Evolutionary conservation across 2,329 filamentous ascomycete genomes (phyloP), one percentile per base, ranked within the genome.

Genomic region (Cercospora sojina): DNA sequence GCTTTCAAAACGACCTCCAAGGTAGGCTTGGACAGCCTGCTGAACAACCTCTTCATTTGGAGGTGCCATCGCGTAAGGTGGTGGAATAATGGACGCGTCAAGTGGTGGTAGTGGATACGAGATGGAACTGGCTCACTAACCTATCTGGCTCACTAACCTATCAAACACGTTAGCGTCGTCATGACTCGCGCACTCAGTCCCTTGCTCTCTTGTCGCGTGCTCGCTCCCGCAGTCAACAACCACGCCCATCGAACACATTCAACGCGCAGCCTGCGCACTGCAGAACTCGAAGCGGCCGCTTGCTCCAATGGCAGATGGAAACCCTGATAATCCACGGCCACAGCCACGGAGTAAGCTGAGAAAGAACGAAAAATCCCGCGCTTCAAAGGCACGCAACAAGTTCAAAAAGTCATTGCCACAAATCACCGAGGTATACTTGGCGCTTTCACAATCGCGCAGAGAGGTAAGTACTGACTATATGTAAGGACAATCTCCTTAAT

Each of bases 401-500:
- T 68, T 65, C 64, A 49, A 64, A 32, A 65, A 67, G 8, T 53
- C 69, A 25, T 62, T 73, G 7, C 73, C 74, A 9, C 64, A 63
- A 38, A 61, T 77, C 59, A 72, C 75, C 71, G 74, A 77, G 75
- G 75, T 77, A 76, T 74, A 8, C 9, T 51, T 20, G 51, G 23
- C 32, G 29, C 49, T 32, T 29, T 32, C 10, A 25, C 38, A 35
- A n/a, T 32, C 16, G 23, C 8, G 7, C 10, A 16, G 23, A 32
- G 58, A 69, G 74, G 73, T 76, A 76, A 67, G 74, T 76, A 75
- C 75, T 77, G 71, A 77, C 71, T 57, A 55, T 10, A 23, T 35
- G 49, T 58, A 68, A 83, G 81, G 77, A 80, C 64, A 79, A 83
- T 71, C 76, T 83, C 57, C 74, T 77, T 62, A 69, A 72, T 5